phyloP scores from a whole-genome alignment of 352 stramenopile species.

The Discostella stelligera region DNA sequence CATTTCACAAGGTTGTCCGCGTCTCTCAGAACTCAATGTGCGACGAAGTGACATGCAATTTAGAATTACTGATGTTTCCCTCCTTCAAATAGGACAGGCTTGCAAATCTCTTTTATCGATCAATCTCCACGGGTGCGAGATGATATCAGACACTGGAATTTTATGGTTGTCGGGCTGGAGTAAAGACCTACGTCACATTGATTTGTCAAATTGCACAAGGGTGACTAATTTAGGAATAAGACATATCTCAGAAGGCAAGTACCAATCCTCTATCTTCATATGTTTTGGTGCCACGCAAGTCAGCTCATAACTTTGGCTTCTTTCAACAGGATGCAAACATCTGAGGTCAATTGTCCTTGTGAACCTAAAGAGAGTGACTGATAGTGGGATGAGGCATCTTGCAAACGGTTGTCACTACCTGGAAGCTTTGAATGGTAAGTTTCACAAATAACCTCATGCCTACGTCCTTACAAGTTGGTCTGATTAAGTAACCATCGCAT shows the following conservation, averaged over 20 bases:
- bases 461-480: neutral
- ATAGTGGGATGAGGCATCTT: slow-evolving; percentile 75
- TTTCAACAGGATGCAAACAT: slow-evolving; percentile 60
- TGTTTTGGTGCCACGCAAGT: neutral
- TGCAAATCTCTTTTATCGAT: slow-evolving; percentile 64
- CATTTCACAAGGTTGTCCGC: slow-evolving; percentile 63
- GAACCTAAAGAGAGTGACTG: slow-evolving; percentile 74
- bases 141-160: slow-evolving; percentile 89
- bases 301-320: neutral
- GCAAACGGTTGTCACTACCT: slow-evolving; percentile 60
- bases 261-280: neutral
- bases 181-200: slow-evolving; percentile 84
- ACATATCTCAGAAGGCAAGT: slow-evolving; percentile 83
- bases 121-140: slow-evolving; percentile 86
- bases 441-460: neutral
- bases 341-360: slow-evolving; percentile 84
- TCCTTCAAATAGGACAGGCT: slow-evolving; percentile 82
- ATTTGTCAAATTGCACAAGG: slow-evolving; percentile 86
- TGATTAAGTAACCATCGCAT: neutral
- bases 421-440: slow-evolving; percentile 71
- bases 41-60: slow-evolving; percentile 87
- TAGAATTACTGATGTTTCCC: slow-evolving; percentile 89
- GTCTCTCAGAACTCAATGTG: slow-evolving; percentile 85
- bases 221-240: slow-evolving; percentile 88
- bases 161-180: slow-evolving; percentile 88